phyloP scores from a whole-genome alignment of 768 basidiomycete species.

The Leccinum pellstonianum region DNA sequence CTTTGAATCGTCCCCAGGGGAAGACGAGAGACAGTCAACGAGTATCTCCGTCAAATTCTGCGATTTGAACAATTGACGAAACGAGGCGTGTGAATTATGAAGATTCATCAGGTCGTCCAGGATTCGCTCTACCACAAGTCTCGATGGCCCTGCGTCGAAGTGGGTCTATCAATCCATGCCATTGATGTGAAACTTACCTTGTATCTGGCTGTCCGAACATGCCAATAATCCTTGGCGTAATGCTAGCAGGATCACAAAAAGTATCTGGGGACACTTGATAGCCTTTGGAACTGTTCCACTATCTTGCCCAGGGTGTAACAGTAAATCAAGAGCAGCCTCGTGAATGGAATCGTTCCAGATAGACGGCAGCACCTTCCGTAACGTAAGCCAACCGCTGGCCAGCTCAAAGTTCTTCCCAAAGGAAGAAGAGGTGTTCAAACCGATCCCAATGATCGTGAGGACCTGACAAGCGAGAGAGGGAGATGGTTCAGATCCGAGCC shows the following conservation, averaged over 20 bases:
- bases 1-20: conserved; percentile 10
- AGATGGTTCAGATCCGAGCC: conserved; percentile 77
- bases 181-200: conserved; percentile 8
- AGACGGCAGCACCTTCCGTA: conserved; percentile 65
- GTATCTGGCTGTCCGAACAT: conserved; percentile 26
- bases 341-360: conserved; percentile 72
- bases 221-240: conserved; percentile 54
- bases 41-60: conserved; percentile 68
- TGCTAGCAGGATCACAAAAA: conserved; percentile 69
- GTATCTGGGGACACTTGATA: conserved; percentile 62
- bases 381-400: conserved; percentile 77
- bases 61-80: conserved; percentile 72
- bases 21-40: conserved; percentile 62
- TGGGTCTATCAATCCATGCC: not conserved
- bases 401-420: conserved; percentile 84
- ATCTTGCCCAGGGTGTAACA: conserved; percentile 49
- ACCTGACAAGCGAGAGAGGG: conserved; percentile 56
- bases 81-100: conserved; percentile 61
- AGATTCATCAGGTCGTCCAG: conserved; percentile 68
- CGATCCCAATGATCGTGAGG: conserved; percentile 56
- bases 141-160: conserved; percentile 23
- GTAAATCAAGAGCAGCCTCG: conserved; percentile 62
- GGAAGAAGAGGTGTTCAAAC: conserved; percentile 51
- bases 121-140: conserved; percentile 32
- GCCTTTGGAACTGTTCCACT: conserved; percentile 22